Evolutionary conservation across 345 rosid genomes (phyloP), one percentile per base, ranked within the genome.

Genomic region (Lepidium sativum): DNA sequence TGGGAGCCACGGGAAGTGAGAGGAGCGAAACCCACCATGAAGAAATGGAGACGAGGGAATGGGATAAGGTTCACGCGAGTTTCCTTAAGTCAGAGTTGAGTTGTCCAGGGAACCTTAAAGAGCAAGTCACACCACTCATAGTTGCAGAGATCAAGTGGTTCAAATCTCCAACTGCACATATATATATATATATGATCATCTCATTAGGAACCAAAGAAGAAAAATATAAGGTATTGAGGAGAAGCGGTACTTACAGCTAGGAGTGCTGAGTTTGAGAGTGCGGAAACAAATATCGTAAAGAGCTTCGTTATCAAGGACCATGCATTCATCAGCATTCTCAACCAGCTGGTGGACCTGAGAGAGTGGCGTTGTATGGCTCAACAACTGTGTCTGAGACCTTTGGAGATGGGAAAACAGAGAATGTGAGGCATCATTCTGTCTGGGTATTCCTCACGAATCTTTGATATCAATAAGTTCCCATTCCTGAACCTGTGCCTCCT

Each of bases 351-450:
- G 98, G 66, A 92, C n/a, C 98, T 0, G 98, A 92, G 72, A 92
- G 96, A 62, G 98, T 92, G 8, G 98, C 98, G 56, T 92, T 92
- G 74, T 92, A 92, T 0, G 98, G 98, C 77, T 92, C 98, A 59
- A 92, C 98, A n/a, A 92, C 98, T 0, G 98, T 91, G 84, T 91
- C 98, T 11, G 98, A 91, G 80, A 91, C 98, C 71, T 91, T 91
- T 6, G 98, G 98, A 18, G 98, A 91, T 35, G 98, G 98, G 73
- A 91, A 91, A 69, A 91, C 98, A 16, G 98, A 91, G 95, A 91
- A 91, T 6, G 98, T 88, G 39, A 91, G n/a, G 83, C 98, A 91
- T 86, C 98, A 91, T 91, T 70, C 98, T 81, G 79, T 91, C 98
- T 18, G 98, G 98, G 45, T 91, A 91, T 66, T 91, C 98, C 84